phyloP scores from a whole-genome alignment of 305 asterid genomes.

The Solanum aculeatissimum region DNA sequence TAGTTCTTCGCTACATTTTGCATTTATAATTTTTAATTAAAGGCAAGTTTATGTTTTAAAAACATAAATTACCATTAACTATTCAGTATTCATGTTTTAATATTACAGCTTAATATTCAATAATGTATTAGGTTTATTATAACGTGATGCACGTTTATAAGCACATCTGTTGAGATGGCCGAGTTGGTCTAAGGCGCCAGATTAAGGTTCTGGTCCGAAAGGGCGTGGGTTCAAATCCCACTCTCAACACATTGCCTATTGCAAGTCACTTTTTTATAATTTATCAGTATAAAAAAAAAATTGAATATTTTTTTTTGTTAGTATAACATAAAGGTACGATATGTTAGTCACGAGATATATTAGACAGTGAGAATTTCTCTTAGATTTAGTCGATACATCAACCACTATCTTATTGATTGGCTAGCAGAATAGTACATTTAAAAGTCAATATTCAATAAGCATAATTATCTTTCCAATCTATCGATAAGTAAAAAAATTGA shows the following conservation, averaged over 20 bases:
- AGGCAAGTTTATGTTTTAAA: neutral
- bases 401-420: too few species aligned
- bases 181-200: slow-evolving; percentile 57
- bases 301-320: too few species aligned
- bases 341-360: neutral
- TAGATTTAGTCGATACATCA: neutral
- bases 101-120: neutral
- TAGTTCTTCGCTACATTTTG: neutral
- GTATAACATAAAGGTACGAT: neutral
- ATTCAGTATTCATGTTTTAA: neutral
- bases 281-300: too few species aligned
- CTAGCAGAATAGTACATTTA: neutral
- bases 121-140: neutral
- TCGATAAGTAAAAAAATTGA: neutral
- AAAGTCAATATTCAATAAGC: too few species aligned
- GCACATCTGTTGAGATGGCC: slow-evolving; percentile 26
- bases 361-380: neutral
- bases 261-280: too few species aligned
- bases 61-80: neutral
- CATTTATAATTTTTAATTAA: neutral
- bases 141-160: neutral
- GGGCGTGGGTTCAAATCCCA: slow-evolving; percentile 98
- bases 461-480: neutral
- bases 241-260: too few species aligned
- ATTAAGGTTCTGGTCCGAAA: slow-evolving; percentile 97